Evolutionary conservation across 2,329 filamentous ascomycete genomes (phyloP), one percentile per base, ranked within the genome.

Genomic region (Neonectria faginata): DNA sequence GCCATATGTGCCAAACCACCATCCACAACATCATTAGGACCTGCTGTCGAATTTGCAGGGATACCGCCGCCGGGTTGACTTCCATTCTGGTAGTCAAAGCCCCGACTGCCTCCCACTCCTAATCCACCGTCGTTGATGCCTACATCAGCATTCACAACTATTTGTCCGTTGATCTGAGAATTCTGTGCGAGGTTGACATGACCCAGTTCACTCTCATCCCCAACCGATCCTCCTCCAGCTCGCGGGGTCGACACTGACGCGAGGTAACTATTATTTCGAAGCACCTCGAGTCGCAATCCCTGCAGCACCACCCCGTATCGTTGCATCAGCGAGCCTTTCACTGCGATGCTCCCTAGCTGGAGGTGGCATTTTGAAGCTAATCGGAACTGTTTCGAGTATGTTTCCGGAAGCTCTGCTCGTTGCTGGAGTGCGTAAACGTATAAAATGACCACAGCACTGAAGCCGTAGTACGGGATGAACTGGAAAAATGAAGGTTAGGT

Each of bases 401-500:
- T 70, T 39, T 75, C 71, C 27, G 72, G 65, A 2, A 73, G 67
- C 3, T 70, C 64, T 3, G 71, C 65, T 2, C 76, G 66, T 33
- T 79, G 72, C 50, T 82, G 81, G 10, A 84, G 83, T 4, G 78
- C 77, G 45, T 80, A 81, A 3, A 84, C 78, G 60, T 84, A 84
- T 3, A 84, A 70, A 0, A 83, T 76, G 1, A 82, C 79, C 2
- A 81, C 78, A 0, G 82, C 82, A 11, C 75, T 82, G 51, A 83
- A 84, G 2, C 78, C 81, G 57, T 80, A 81, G 58, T 84, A 84
- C 20, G 80, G 80, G 1, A 52, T 56, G 16, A 66, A 66, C 64
- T 66, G 11, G 22, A 2, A 3, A 20, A 25, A 25, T 76, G 2
- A 29, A 8, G 14, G 3, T 7, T 20, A 6, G 2, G 10, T 16